phyloP scores from a whole-genome alignment of 2,329 filamentous ascomycete genomes.

The Harringtonia aguacate region DNA sequence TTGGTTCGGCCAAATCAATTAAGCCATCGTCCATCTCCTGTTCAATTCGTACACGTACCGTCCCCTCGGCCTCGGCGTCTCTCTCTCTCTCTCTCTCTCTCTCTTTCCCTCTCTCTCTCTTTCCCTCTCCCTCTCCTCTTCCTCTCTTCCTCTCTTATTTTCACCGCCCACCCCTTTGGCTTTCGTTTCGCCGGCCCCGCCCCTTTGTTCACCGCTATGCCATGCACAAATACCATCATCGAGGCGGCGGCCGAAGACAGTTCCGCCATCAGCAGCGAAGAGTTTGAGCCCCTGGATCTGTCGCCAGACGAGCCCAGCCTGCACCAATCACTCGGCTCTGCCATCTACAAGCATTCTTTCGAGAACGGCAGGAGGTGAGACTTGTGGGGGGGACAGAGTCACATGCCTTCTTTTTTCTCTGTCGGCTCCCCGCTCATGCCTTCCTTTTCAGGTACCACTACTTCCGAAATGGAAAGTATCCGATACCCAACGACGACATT shows the following conservation, averaged over 20 bases:
- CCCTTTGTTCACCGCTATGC: neutral
- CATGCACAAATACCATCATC: neutral
- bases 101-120: neutral
- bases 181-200: no score
- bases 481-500: constrained; percentile 16
- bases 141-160: no score
- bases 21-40: neutral
- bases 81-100: neutral
- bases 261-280: neutral
- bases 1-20: constrained; percentile 1
- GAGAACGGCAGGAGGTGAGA: constrained; percentile 6
- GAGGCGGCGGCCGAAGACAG: neutral
- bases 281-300: constrained; percentile 3
- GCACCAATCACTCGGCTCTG: constrained; percentile 5
- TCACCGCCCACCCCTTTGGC: neutral
- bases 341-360: constrained; percentile 8
- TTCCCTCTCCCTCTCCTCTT: no score
- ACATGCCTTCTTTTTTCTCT: neutral
- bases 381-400: no score
- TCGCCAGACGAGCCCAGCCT: neutral
- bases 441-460: constrained; percentile 14
- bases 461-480: constrained; percentile 16
- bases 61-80: neutral
- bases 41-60: neutral
- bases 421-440: neutral